Base-by-base conservation (phyloP, 495 filamentous ascomycete genomes). In the Aspergillus haitiensis region DNA sequence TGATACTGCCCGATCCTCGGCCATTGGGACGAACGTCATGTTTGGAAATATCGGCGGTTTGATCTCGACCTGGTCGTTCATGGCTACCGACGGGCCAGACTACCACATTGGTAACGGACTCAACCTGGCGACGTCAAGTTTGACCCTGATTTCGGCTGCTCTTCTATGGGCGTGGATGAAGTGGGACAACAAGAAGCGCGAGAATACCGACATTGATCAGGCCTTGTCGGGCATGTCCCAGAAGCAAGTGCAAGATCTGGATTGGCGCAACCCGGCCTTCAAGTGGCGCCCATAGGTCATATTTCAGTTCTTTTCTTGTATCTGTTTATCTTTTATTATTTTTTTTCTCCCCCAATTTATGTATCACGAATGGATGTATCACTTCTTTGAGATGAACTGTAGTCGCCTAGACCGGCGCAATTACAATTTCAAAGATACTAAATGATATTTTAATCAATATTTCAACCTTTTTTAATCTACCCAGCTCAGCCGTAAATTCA, bases 211-310 rank as follows among this genome's bases (percentile, higher is more conserved):
- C 64, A 64, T 84, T 5, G 81, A 82, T 59, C 70, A 72, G 52
- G 85, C 81, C 57, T 60, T 91, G 61, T 75, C 75, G 2, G 85
- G 82, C 0, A 57, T 87, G 68, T 78, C 76, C 33, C 68, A 76
- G 68, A 60, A 72, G 60, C 71, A 88, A 73, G 72, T 89, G 12
- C 79, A 88, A 70, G 84, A 87, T 64, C 64, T 91, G 31, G 88
- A 91, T 64, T 92, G 87, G 86, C 80, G 77, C 59, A 86, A 92
- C 66, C 88, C 88, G 7, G 84, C 72, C n/a, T 90, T 88, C 70
- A 79, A 75, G 64, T 87, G 78, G 86, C 79, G 71, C 66, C 81
- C 78, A 60, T 87, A 21, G 15, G 16, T n/a, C 4, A n/a, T 47
- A 16, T 9, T 10, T 21, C 16, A 10, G 10, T 9, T 7, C 11